Conservation (phyloP, 2,329 filamentous ascomycete species). For the Salinomyces thailandicus region DNA sequence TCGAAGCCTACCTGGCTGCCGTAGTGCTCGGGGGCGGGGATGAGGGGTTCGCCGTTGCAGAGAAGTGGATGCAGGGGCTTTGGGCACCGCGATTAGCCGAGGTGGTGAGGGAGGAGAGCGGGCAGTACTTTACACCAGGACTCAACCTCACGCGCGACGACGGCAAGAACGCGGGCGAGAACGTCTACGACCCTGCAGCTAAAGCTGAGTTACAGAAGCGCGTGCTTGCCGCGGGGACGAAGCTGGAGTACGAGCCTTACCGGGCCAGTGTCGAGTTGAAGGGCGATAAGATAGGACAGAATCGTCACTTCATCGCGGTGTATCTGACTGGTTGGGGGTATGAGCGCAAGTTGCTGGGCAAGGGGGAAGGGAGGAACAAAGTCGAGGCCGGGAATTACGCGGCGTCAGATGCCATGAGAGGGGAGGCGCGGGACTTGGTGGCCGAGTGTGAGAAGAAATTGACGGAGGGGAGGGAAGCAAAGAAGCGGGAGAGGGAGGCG, state of each 20-base stretch:
- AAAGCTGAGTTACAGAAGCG: slow-evolving; percentile 31
- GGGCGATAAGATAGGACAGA: slow-evolving; percentile 40
- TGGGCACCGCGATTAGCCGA: slow-evolving; percentile 58
- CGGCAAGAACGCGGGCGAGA: slow-evolving; percentile 13
- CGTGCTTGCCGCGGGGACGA: slow-evolving; percentile 23
- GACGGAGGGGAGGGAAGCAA: slow-evolving; percentile 10
- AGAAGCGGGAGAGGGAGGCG: slow-evolving; percentile 9
- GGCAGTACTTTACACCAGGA: slow-evolving; percentile 5
- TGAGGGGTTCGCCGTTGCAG: slow-evolving; percentile 50
- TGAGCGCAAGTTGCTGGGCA: slow-evolving; percentile 49
- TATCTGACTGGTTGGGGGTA: slow-evolving; percentile 62
- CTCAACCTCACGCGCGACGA: slow-evolving; percentile 12
- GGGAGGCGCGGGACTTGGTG: slow-evolving; percentile 29
- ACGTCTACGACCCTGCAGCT: slow-evolving; percentile 27
- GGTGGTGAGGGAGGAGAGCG: slow-evolving; percentile 17
- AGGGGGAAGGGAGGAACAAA: slow-evolving; percentile 55
- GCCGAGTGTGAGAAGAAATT: slow-evolving; percentile 11
- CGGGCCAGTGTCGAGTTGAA: slow-evolving; percentile 45
- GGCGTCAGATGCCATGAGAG: slow-evolving; percentile 48
- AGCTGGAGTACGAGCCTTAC: slow-evolving; percentile 40
- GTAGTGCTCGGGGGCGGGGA: slow-evolving; percentile 57
- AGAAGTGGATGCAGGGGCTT: slow-evolving; percentile 62
- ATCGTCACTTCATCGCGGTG: slow-evolving; percentile 48
- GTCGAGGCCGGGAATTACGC: slow-evolving; percentile 59
- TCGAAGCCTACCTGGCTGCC: slow-evolving; percentile 82